Evolutionary conservation across 2,329 filamentous ascomycete species (phyloP), one percentile per base, ranked within the genome.

Genomic region (Dothideomycetes sp.): DNA sequence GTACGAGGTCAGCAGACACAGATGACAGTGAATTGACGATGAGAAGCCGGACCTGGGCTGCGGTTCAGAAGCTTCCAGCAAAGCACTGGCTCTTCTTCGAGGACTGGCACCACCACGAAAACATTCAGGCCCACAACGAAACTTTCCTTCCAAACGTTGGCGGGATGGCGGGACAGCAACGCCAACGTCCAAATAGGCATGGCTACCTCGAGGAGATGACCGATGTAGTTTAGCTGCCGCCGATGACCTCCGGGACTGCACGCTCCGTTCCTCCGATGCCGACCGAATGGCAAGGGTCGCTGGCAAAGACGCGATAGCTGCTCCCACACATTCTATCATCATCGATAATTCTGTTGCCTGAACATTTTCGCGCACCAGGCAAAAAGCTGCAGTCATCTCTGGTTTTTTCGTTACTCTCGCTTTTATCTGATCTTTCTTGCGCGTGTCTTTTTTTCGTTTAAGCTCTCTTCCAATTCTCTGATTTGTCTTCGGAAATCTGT

Each of bases 321-420:
- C 27, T 39, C 29, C 28, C 37, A 40, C 37, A 40, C 17, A 24
- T 19, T 17, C 20, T 33, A 27, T 27, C 37, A 29, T 40, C 37
- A 40, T 40, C 37, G 28, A 40, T 40, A 4, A 40, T 40, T 40
- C 29, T 27, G 37, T 33, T 32, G 37, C 37, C 37, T 40, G 37
- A 40, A 40, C 37, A 40, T 40, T 40, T 40, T 40, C 37, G 37
- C n/a, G n/a, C n/a, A n/a, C 37, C 28, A 27, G 37, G 27, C 24
- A 24, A 40, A 40, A 33, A 40, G 25, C 29, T n/a, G n/a, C 37
- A 40, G 37, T 40, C 37, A 40, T 40, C 30, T 13, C 18, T 18
- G 23, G 16, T 8, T 33, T 23, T 31, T 40, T 18, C 12, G 19
- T 33, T 40, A n/a, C 36, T 40, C 29, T 40, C 29, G 37, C 29